phyloP scores from a whole-genome alignment of 129 eudicot genomes.

The Saposhnikovia divaricata region DNA sequence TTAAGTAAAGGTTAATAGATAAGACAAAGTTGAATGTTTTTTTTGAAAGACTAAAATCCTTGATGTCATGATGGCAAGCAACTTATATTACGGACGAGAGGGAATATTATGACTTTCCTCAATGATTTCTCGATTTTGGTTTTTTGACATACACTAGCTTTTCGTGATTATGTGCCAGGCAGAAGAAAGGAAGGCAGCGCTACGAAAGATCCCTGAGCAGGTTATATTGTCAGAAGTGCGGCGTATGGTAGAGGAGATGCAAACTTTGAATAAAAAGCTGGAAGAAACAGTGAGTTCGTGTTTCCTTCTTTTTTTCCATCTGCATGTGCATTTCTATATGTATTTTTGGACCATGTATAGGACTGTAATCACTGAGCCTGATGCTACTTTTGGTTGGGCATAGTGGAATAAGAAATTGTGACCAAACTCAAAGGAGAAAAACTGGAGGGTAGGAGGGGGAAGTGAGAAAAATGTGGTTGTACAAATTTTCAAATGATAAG shows the following conservation, averaged over 20 bases:
- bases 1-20: neutral
- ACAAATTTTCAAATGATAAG: neutral
- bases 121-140: neutral
- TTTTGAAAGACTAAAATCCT: neutral
- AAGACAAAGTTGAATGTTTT: neutral
- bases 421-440: neutral
- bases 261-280: constrained; percentile 66
- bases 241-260: constrained; percentile 89
- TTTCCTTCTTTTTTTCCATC: neutral
- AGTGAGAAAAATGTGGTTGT: neutral
- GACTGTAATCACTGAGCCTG: neutral
- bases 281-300: constrained; percentile 63
- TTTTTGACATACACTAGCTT: neutral
- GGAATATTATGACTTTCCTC: neutral
- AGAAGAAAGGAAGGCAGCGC: constrained; percentile 49
- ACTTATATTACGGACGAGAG: neutral
- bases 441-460: neutral
- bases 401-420: neutral
- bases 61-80: neutral
- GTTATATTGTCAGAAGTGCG: constrained; percentile 82
- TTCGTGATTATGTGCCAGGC: constrained; percentile 33
- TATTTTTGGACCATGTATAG: neutral
- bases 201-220: constrained; percentile 73
- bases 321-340: neutral
- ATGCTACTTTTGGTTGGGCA: neutral